Percentiles rank a stretch among this genome's conserved stretches.
phyloP scores from a whole-genome alignment of 1,139 yeast species.

The Blastobotrys petasosporus region DNA sequence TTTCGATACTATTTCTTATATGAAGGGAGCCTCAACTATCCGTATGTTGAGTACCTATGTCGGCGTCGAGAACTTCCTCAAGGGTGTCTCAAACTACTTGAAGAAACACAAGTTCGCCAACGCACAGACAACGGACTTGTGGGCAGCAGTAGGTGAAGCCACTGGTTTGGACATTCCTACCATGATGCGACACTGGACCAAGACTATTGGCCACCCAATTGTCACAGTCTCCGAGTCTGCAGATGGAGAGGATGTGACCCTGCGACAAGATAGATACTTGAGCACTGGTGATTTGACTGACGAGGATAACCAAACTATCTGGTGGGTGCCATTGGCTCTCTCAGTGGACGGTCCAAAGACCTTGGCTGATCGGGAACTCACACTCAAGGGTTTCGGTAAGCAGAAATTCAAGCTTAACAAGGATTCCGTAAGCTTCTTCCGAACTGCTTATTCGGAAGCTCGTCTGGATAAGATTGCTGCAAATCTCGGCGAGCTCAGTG shows the following conservation, averaged over 20 bases:
- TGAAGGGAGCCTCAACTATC: conserved; percentile 75
- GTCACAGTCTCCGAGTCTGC: conserved; percentile 49
- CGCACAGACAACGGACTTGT: conserved; percentile 73
- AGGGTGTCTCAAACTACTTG: conserved; percentile 72
- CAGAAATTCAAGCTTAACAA: conserved; percentile 69
- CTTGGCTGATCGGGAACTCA: conserved; percentile 49
- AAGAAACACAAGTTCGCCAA: conserved; percentile 66
- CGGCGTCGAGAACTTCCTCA: conserved; percentile 68
- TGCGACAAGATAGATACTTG: conserved; percentile 70
- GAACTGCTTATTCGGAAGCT: conserved; percentile 59
- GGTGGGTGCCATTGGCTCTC: conserved; percentile 78
- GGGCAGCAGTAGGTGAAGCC: conserved; percentile 69
- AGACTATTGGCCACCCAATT: conserved; percentile 79
- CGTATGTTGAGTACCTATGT: conserved; percentile 72
- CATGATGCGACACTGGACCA: conserved; percentile 80
- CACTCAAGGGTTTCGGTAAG: conserved; percentile 36
- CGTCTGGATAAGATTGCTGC: conserved; percentile 38
- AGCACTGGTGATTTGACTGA: conserved; percentile 71
- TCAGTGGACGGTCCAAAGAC: conserved; percentile 52
- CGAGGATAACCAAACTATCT: conserved; percentile 64
- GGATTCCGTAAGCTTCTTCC: conserved; percentile 75
- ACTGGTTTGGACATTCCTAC: conserved; percentile 66
- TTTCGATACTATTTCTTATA: conserved; percentile 78
- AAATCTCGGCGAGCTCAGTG: conserved; percentile 42
- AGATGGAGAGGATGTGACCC: conserved; percentile 39